Percentiles rank a stretch among this genome's conserved stretches.
Evolutionary conservation across 2,329 filamentous ascomycete species (phyloP).

Genomic region (Calonectria hongkongensis): DNA sequence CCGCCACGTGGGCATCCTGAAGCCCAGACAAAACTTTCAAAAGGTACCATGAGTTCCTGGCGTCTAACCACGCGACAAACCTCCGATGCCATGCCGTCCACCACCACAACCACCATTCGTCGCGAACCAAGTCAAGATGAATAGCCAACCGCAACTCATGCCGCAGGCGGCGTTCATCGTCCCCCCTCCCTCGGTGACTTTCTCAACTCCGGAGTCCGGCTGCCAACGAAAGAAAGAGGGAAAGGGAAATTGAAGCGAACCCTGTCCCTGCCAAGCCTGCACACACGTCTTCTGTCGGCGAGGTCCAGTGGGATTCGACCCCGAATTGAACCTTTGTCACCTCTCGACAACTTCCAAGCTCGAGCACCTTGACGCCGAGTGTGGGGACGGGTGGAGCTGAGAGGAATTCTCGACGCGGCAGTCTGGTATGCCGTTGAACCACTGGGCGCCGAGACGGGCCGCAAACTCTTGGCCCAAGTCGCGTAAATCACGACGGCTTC

Average conservation of each 20-base stretch:
- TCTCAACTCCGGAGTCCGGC: background rate
- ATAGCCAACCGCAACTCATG: background rate
- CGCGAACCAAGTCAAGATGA: background rate
- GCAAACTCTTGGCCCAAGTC: constrained; percentile 3
- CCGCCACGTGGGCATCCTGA: constrained; percentile 25
- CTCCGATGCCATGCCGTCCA: background rate
- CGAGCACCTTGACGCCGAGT: constrained; percentile 11
- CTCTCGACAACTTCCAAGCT: background rate
- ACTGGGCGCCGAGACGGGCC: background rate
- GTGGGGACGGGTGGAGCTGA: background rate
- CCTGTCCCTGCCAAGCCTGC: background rate
- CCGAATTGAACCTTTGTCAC: background rate
- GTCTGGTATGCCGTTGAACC: constrained; percentile 12
- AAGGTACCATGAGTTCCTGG: background rate
- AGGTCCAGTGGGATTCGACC: background rate
- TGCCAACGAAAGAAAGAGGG: background rate
- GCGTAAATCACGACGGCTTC: background rate
- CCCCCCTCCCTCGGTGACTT: background rate
- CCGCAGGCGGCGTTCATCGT: background rate
- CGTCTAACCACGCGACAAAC: background rate
- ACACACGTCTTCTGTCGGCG: background rate
- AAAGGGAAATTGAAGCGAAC: background rate
- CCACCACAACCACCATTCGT: no score
- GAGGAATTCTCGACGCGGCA: background rate
- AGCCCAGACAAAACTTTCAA: constrained; percentile 11